A percentile compares a stretch with the other conserved stretches of the same genome.
Evolutionary conservation across 176 grass and related monocot genomes (phyloP).

Genomic region (Guadua angustifolia): DNA sequence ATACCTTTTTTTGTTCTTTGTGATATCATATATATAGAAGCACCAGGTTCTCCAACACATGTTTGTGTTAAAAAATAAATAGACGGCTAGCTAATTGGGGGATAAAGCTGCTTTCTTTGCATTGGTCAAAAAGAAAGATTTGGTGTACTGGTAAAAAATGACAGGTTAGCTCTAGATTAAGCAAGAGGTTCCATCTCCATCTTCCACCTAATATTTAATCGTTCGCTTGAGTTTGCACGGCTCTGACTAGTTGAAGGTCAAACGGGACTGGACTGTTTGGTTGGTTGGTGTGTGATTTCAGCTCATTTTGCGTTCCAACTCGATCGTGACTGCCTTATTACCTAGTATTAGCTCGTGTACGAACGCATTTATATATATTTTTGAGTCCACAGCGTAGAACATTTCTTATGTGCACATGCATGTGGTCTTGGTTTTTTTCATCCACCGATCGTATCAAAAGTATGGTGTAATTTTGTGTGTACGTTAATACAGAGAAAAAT

Average conservation of each 20-base stretch:
- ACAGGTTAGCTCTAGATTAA: constrained; percentile 16
- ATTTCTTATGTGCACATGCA: neutral
- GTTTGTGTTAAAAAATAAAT: neutral
- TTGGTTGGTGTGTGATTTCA: constrained; percentile 38
- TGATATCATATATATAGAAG: neutral
- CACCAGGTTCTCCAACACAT: neutral
- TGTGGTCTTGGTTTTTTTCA: neutral
- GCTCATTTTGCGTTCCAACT: constrained; percentile 34
- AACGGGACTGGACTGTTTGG: constrained; percentile 35
- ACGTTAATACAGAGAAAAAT: neutral
- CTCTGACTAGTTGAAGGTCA: constrained; percentile 51
- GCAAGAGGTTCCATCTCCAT: neutral
- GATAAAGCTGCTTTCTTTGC: neutral
- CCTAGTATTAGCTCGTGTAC: neutral
- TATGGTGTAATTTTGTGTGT: neutral
- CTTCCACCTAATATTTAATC: neutral
- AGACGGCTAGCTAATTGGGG: neutral
- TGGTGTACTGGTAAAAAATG: constrained; percentile 10
- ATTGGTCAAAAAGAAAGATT: constrained; percentile 40
- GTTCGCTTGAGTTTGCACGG: constrained; percentile 45
- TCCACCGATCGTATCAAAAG: neutral
- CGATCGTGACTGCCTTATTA: constrained; percentile 35
- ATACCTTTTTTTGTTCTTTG: neutral
- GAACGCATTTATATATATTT: neutral
- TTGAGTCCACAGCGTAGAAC: neutral